These are phyloP conservation scores for Begonia peltatifolia DNA, from an alignment of 306 rosid genomes.

Conservation along the genomic window DNA sequence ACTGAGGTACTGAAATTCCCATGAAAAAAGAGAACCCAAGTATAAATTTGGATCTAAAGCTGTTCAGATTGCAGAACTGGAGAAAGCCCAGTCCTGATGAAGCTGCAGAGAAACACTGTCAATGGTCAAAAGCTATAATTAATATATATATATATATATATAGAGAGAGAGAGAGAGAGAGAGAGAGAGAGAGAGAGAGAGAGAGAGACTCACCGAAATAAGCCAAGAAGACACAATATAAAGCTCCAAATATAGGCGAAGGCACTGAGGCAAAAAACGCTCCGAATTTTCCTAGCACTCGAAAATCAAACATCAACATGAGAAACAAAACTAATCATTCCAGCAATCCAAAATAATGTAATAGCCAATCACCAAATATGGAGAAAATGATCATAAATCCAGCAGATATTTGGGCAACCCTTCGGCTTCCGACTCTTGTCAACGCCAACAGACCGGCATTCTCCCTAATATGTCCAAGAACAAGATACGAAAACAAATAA, in stretches of 20 bases:
- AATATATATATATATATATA: neutral
- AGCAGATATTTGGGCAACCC: conserved; percentile 77
- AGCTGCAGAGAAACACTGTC: conserved; percentile 28
- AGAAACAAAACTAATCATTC: neutral
- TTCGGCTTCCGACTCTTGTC: conserved; percentile 78
- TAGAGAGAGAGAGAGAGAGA: neutral
- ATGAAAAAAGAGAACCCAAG: conserved; percentile 70
- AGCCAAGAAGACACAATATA: conserved; percentile 58
- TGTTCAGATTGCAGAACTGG: conserved; percentile 75
- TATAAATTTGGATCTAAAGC: conserved; percentile 63
- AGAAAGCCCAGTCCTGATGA: conserved; percentile 78
- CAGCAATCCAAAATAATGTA: neutral
- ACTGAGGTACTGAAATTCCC: conserved; percentile 73
- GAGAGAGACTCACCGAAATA: conserved; percentile 41
- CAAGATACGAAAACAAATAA: neutral
- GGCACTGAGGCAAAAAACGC: conserved; percentile 72
- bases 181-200: neutral
- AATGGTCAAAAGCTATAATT: neutral
- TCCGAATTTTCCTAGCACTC: conserved; percentile 51
- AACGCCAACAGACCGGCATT: conserved; percentile 79
- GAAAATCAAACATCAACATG: neutral
- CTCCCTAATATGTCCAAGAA: conserved; percentile 13
- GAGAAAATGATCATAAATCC: conserved; percentile 85
- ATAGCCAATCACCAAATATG: conserved; percentile 34
- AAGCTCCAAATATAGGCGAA: conserved; percentile 65